Evolutionary conservation across 2,329 filamentous ascomycete genomes (phyloP).

Genomic region (Madurella mycetomatis): DNA sequence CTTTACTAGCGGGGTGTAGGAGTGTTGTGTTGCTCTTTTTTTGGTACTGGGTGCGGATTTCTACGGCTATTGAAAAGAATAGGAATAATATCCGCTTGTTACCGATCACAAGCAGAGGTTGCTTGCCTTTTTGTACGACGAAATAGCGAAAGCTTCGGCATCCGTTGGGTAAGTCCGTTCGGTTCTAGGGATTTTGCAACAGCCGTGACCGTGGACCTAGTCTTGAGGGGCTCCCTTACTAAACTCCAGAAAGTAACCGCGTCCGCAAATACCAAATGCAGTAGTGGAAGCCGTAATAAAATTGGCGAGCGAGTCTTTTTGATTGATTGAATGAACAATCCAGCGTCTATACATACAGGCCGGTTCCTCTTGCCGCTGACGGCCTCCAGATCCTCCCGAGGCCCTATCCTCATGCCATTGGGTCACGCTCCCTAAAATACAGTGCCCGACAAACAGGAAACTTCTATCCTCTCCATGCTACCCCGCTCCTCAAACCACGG

Average conservation of each 20-base stretch:
- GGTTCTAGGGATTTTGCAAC: too few species aligned
- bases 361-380: not conserved
- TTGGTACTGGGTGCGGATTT: not conserved
- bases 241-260: too few species aligned
- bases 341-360: slow-evolving; percentile 20
- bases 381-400: not conserved
- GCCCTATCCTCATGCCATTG: not conserved
- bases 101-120: not conserved
- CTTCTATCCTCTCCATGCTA: not conserved
- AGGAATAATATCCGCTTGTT: not conserved
- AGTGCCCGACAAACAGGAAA: not conserved
- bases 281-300: not conserved
- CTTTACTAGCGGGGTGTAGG: not conserved
- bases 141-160: not conserved
- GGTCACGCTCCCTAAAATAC: not conserved
- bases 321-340: slow-evolving; percentile 11
- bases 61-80: not conserved
- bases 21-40: not conserved
- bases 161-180: not conserved
- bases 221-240: too few species aligned
- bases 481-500: not conserved
- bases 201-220: too few species aligned
- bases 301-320: slow-evolving; percentile 7
- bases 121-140: not conserved
- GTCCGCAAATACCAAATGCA: too few species aligned